These are phyloP conservation scores for Neofusicoccum sp. DNA, from an alignment of 2,329 filamentous ascomycete genomes.

Conservation along the genomic window DNA sequence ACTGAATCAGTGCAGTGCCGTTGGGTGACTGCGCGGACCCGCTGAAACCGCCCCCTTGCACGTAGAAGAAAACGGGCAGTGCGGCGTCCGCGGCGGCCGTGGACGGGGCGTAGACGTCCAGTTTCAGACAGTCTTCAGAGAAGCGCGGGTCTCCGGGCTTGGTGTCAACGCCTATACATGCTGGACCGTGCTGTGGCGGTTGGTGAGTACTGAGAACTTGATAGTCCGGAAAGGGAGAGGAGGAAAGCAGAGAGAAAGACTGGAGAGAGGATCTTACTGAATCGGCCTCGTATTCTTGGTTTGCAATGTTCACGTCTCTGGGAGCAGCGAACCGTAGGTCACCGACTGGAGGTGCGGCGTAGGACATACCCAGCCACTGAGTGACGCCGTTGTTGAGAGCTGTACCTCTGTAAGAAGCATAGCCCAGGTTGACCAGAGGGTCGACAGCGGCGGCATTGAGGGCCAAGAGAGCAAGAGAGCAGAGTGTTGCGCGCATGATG, in stretches of 20 bases:
- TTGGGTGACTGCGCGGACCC: slow-evolving; percentile 40
- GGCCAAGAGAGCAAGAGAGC: background rate
- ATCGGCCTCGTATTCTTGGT: slow-evolving; percentile 16
- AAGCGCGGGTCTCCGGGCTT: background rate
- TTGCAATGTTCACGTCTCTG: slow-evolving; percentile 47
- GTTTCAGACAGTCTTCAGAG: slow-evolving; percentile 45
- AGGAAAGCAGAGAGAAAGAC: background rate
- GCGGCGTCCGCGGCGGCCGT: slow-evolving; percentile 35
- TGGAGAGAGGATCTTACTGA: background rate
- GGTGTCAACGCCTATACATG: slow-evolving; percentile 18
- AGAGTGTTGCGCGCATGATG: background rate
- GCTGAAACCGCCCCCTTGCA: slow-evolving; percentile 44
- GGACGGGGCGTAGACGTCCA: slow-evolving; percentile 42
- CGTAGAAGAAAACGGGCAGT: slow-evolving; percentile 44
- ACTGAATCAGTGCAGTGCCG: slow-evolving; percentile 36
- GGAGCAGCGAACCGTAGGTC: slow-evolving; percentile 67
- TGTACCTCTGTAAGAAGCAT: slow-evolving; percentile 66
- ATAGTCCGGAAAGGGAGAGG: background rate
- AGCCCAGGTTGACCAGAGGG: slow-evolving; percentile 62
- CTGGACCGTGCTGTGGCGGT: slow-evolving; percentile 3
- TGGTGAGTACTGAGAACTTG: background rate
- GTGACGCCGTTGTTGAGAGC: slow-evolving; percentile 59
- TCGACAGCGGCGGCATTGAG: slow-evolving; percentile 35
- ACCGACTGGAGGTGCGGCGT: slow-evolving; percentile 68
- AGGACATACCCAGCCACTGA: slow-evolving; percentile 76